Conservation (phyloP, 805 yeast species). For the Yarrowia alimentaria region DNA sequence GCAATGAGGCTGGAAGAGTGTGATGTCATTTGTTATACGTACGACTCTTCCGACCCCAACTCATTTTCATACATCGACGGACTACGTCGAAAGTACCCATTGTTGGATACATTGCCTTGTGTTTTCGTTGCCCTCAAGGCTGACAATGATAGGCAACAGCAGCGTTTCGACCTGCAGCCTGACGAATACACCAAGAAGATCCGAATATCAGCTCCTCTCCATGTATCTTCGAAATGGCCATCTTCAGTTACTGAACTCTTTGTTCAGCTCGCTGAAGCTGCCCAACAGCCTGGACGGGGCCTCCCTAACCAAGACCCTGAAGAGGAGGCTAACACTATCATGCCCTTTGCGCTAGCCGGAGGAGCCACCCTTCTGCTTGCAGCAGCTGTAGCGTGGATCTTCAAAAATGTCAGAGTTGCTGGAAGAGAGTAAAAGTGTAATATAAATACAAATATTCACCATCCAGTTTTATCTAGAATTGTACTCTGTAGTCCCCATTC, state of each 20-base stretch:
- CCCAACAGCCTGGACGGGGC: constrained; percentile 69
- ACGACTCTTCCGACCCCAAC: constrained; percentile 95
- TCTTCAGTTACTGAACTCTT: constrained; percentile 81
- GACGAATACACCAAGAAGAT: constrained; percentile 74
- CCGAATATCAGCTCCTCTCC: constrained; percentile 75
- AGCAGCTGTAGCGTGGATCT: constrained; percentile 27
- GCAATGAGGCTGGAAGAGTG: constrained; percentile 69
- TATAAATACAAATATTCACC: no score
- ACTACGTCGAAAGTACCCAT: constrained; percentile 57
- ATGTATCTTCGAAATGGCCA: constrained; percentile 87
- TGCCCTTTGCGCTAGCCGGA: constrained; percentile 60
- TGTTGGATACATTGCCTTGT: constrained; percentile 66
- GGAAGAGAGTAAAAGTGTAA: constrained; percentile 4
- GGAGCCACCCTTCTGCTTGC: constrained; percentile 47
- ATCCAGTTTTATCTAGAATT: no score
- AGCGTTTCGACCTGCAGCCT: constrained; percentile 79
- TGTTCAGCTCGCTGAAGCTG: constrained; percentile 84
- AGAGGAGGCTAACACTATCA: constrained; percentile 49
- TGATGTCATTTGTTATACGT: constrained; percentile 84
- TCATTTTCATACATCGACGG: constrained; percentile 81
- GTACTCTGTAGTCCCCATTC: no score
- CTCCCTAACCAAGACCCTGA: constrained; percentile 69
- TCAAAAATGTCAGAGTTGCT: constrained; percentile 20
- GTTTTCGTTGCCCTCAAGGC: constrained; percentile 92
- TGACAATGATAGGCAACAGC: constrained; percentile 93